phyloP scores from a whole-genome alignment of 495 filamentous ascomycete genomes.

The Sordaria brevicollis region DNA sequence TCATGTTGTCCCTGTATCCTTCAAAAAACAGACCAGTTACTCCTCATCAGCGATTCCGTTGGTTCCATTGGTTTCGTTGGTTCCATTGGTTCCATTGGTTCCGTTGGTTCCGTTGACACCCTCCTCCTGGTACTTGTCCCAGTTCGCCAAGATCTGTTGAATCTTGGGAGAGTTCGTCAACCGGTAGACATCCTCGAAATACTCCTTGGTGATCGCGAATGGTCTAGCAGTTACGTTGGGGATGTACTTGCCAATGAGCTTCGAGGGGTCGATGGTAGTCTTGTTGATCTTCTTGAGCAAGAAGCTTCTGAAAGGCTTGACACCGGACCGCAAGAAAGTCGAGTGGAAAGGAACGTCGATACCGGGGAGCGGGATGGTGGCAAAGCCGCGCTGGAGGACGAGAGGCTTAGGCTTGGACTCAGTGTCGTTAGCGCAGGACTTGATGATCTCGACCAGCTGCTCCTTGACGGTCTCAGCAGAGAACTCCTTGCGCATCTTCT shows the following conservation, averaged over 20 bases:
- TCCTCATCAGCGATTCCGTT: not conserved
- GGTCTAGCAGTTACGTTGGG: slow-evolving; percentile 95
- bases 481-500: slow-evolving; percentile 75
- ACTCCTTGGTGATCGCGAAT: slow-evolving; percentile 93
- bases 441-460: slow-evolving; percentile 52
- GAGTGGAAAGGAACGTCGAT: slow-evolving; percentile 99
- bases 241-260: slow-evolving; percentile 96
- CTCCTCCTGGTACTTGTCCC: slow-evolving; percentile 48
- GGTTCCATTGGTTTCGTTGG: slow-evolving; percentile 1
- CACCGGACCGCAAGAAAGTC: slow-evolving; percentile 91
- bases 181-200: slow-evolving; percentile 95
- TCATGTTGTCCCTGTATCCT: not conserved
- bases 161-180: slow-evolving; percentile 91
- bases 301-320: slow-evolving; percentile 97
- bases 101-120: not conserved
- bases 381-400: slow-evolving; percentile 84
- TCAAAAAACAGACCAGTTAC: not conserved
- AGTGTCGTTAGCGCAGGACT: slow-evolving; percentile 75
- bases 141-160: slow-evolving; percentile 78
- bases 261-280: slow-evolving; percentile 92
- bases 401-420: slow-evolving; percentile 79
- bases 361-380: slow-evolving; percentile 90
- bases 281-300: slow-evolving; percentile 99
- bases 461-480: slow-evolving; percentile 53
- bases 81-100: not conserved